These are phyloP conservation scores for Meyerozyma elateridarum DNA, from an alignment of 1,139 yeast species.

Conservation along the genomic window DNA sequence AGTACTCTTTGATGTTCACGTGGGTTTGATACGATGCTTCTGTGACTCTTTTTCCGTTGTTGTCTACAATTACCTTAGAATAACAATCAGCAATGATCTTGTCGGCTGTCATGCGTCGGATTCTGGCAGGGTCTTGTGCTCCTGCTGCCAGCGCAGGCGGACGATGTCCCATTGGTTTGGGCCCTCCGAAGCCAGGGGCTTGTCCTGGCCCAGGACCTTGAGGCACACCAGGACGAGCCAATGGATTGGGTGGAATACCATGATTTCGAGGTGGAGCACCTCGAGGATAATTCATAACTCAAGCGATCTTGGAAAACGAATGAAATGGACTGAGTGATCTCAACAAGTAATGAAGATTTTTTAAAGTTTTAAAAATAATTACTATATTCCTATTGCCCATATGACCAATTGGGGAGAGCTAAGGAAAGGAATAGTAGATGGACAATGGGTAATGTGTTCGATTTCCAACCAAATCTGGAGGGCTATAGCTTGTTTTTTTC, in stretches of 20 bases:
- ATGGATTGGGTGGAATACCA: neutral
- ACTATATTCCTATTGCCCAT: too few species aligned
- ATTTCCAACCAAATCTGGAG: too few species aligned
- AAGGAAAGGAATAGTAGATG: too few species aligned
- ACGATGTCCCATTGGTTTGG: neutral
- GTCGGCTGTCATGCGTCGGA: constrained; percentile 21
- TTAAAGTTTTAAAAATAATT: too few species aligned
- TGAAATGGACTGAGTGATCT: too few species aligned
- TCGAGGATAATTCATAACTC: constrained; percentile 4
- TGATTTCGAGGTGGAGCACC: too few species aligned
- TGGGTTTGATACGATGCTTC: constrained; percentile 39
- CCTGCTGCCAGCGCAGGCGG: neutral
- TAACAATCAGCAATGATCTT: constrained; percentile 41
- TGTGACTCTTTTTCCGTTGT: constrained; percentile 25
- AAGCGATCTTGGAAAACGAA: too few species aligned
- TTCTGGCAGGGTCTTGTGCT: constrained; percentile 9
- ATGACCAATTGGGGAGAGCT: too few species aligned
- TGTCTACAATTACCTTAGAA: constrained; percentile 26
- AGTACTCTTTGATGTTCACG: constrained; percentile 33
- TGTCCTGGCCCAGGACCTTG: too few species aligned
- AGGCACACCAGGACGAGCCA: neutral
- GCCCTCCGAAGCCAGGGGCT: constrained; percentile 1
- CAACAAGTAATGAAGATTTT: too few species aligned
- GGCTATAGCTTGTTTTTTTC: too few species aligned
- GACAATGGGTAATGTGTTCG: too few species aligned